These are phyloP conservation scores for Sanguinoderma infundibulare DNA, from an alignment of 1,284 basidiomycete genomes.

Conservation along the genomic window DNA sequence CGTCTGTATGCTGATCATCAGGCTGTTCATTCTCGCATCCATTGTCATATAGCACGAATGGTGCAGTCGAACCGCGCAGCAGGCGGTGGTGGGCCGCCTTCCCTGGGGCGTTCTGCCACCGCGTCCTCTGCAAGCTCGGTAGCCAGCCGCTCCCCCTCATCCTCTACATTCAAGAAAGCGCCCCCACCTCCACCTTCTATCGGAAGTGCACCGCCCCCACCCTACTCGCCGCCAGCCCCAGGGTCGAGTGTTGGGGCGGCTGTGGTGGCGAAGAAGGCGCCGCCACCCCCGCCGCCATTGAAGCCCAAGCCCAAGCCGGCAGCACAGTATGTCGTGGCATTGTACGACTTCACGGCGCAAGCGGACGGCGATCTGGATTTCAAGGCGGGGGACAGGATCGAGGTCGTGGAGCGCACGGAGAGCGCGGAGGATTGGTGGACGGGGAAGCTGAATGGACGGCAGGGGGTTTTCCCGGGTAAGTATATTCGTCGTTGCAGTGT, in stretches of 20 bases:
- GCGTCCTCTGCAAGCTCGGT: slow-evolving; percentile 39
- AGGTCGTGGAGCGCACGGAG: slow-evolving; percentile 85
- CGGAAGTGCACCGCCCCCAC: slow-evolving; percentile 58
- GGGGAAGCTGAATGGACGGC: slow-evolving; percentile 80
- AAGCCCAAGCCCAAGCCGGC: slow-evolving; percentile 35
- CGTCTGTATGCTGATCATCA: slow-evolving; percentile 1
- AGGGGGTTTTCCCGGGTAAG: slow-evolving; percentile 94
- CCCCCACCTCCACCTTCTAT: slow-evolving; percentile 48
- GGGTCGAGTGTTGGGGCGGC: slow-evolving; percentile 34
- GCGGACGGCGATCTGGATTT: slow-evolving; percentile 95
- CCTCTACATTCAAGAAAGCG: slow-evolving; percentile 44
- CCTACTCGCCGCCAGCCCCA: slow-evolving; percentile 54
- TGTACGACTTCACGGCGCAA: slow-evolving; percentile 95
- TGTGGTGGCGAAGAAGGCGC: slow-evolving; percentile 66
- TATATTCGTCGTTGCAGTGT: background rate
- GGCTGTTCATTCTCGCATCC: slow-evolving; percentile 2
- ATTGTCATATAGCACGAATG: slow-evolving; percentile 75
- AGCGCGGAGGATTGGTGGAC: slow-evolving; percentile 99
- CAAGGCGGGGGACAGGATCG: slow-evolving; percentile 91
- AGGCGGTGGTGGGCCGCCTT: slow-evolving; percentile 26
- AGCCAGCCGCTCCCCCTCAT: slow-evolving; percentile 46
- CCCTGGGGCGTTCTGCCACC: slow-evolving; percentile 48
- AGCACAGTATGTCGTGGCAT: slow-evolving; percentile 84
- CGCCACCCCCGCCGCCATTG: slow-evolving; percentile 33
- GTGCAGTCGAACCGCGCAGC: slow-evolving; percentile 57